Base-by-base conservation (phyloP, 2,329 filamentous ascomycete species). In the Moelleriella libera region DNA sequence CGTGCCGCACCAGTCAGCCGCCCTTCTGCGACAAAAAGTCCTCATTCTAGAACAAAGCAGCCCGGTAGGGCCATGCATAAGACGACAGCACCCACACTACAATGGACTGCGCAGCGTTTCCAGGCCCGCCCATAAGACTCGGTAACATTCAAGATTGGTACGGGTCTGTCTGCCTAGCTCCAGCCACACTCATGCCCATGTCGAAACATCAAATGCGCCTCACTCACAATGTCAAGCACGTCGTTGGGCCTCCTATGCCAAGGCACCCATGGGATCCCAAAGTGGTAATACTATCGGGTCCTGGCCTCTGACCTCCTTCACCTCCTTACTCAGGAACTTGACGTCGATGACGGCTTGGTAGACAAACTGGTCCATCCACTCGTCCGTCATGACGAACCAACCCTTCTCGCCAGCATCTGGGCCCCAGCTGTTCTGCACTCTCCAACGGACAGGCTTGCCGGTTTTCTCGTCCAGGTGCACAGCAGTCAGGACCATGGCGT, bases 341-440 rank as follows among this genome's bases (percentile, higher is more conserved):
- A 83, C 81, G 59, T 94, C 85, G 5, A 94, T 79, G 11, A 94
- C 88, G 6, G 83, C 86, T 69, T 94, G 88, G 60, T 89, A 94
- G 42, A 84, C 80, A 66, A 88, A 94, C 65, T 86, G 72, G 51
- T 85, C 79, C 77, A 86, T 82, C 82, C 82, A 86, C 21, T 70
- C 69, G 64, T 94, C 88, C 50, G 74, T 84, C 87, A 94, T 94
- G 51, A 94, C 84, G 59, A 92, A 92, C 75, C 86, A 94, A 0
- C 88, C 88, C 54, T 88, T 79, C 10, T 81, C 76, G 1, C 88
- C 88, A 29, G 10, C 46, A 0, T 59, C 67, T 41, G 78, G 72
- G 10, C 84, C 85, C 88, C 88, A 94, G 48, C 78, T 84, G 61
- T 94, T 94, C 72, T 94, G 83, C 6, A 94, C 86, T 47, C 87